phyloP scores from a whole-genome alignment of 176 grass and related monocot species.

The Leersia perrieri region DNA sequence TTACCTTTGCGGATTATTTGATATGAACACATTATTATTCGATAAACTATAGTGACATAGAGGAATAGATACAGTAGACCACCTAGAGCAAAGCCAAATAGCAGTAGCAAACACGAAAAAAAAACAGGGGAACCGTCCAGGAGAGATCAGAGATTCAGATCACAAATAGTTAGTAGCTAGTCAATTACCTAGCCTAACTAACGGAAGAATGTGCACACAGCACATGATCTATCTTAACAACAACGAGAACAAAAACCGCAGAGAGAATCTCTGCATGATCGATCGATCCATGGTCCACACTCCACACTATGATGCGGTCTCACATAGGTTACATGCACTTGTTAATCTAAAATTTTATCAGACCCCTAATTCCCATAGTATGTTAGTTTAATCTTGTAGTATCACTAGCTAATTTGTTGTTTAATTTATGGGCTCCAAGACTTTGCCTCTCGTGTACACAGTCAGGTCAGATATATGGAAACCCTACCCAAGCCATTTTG shows the following conservation, averaged over 20 bases:
- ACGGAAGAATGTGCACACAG: slow-evolving; percentile 25
- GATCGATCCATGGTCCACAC: background rate
- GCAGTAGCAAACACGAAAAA: slow-evolving; percentile 7
- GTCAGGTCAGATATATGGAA: slow-evolving; percentile 14
- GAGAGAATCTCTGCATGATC: slow-evolving; percentile 14
- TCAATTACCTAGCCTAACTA: slow-evolving; percentile 29
- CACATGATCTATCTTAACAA: background rate
- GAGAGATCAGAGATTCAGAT: slow-evolving; percentile 9
- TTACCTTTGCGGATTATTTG: background rate
- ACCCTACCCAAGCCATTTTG: background rate
- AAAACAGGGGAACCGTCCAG: background rate
- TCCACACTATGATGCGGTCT: background rate
- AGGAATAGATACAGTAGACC: background rate
- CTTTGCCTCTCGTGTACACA: background rate
- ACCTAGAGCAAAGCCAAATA: background rate
- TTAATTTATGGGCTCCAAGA: slow-evolving; percentile 10
- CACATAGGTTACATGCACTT: background rate
- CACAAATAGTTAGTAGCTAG: background rate
- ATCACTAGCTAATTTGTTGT: background rate
- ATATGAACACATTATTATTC: background rate
- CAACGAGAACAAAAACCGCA: background rate
- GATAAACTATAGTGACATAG: background rate
- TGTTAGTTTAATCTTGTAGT: background rate
- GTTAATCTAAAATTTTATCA: background rate
- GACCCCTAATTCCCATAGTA: background rate